Conservation (phyloP, 331 rosid genomes). For the Prunus yedoensis region DNA sequence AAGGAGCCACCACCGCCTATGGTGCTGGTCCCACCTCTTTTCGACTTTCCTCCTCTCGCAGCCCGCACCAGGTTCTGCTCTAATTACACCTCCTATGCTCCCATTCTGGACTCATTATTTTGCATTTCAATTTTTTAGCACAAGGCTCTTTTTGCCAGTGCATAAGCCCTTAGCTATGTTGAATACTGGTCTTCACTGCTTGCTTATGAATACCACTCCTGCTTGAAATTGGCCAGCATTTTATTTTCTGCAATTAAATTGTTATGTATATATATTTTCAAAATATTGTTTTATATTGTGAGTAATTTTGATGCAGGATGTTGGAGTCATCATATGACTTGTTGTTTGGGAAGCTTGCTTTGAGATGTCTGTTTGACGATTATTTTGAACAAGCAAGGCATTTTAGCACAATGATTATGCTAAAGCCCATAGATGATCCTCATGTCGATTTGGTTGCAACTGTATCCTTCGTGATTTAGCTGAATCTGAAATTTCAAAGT, state of each 20-base stretch:
- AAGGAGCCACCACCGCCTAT: slow-evolving; percentile 73
- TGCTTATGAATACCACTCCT: neutral
- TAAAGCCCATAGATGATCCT: slow-evolving; percentile 92
- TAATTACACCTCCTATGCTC: neutral
- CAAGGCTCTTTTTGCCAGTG: neutral
- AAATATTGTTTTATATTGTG: neutral
- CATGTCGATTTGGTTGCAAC: slow-evolving; percentile 92
- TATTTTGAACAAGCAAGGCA: slow-evolving; percentile 72
- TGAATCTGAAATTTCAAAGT: neutral
- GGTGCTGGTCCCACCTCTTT: slow-evolving; percentile 95
- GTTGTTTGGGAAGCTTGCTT: slow-evolving; percentile 83
- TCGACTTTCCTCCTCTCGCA: slow-evolving; percentile 90
- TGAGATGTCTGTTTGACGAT: slow-evolving; percentile 80
- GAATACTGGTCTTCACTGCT: neutral
- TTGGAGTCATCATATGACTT: slow-evolving; percentile 77
- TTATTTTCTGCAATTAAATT: neutral
- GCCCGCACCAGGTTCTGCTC: slow-evolving; percentile 65
- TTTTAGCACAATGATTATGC: slow-evolving; percentile 74
- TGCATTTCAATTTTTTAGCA: neutral
- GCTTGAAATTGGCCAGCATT: neutral
- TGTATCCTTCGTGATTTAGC: slow-evolving; percentile 39
- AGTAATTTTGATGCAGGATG: slow-evolving; percentile 58
- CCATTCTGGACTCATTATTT: neutral
- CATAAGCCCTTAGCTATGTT: neutral
- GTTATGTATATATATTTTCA: neutral